Conservation (phyloP, 768 basidiomycete species). For the Pleurotus ostreatus region DNA sequence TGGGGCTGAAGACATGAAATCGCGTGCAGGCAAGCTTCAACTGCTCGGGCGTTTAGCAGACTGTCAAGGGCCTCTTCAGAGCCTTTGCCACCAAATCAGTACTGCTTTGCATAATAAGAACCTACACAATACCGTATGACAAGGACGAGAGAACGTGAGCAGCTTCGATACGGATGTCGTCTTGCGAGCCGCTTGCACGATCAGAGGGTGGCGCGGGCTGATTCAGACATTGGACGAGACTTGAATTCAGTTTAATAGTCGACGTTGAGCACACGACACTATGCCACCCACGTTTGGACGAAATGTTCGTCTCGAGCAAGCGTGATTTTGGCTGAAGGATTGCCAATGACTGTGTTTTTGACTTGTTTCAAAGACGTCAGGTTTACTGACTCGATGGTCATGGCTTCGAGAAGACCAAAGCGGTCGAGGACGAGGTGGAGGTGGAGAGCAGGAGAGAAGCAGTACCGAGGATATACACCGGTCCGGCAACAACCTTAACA, state of each 20-base stretch:
- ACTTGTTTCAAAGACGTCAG: slow-evolving; percentile 42
- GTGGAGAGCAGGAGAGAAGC: neutral
- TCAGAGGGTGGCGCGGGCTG: slow-evolving; percentile 25
- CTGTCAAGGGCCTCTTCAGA: slow-evolving; percentile 57
- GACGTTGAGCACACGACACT: slow-evolving; percentile 3
- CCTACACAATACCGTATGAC: slow-evolving; percentile 47
- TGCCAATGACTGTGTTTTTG: slow-evolving; percentile 79
- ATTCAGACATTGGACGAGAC: slow-evolving; percentile 62
- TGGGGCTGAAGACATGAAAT: slow-evolving; percentile 43
- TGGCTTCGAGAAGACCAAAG: slow-evolving; percentile 3
- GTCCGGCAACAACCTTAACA: neutral
- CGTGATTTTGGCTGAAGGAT: slow-evolving; percentile 64
- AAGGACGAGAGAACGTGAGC: slow-evolving; percentile 74
- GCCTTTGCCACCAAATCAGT: slow-evolving; percentile 30
- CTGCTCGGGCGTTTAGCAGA: slow-evolving; percentile 54
- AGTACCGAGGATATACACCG: neutral
- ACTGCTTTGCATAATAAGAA: too few relatives aligned
- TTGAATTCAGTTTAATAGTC: slow-evolving; percentile 20
- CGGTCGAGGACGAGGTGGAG: neutral
- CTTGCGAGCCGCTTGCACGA: slow-evolving; percentile 33
- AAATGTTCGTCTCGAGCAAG: slow-evolving; percentile 54
- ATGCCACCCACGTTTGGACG: slow-evolving; percentile 45
- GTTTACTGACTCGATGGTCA: slow-evolving; percentile 21
- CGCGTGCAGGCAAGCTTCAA: slow-evolving; percentile 58
- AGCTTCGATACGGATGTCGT: slow-evolving; percentile 64